These are phyloP conservation scores for Colletotrichum spinosum DNA, from an alignment of 2,329 filamentous ascomycete species.

Conservation along the genomic window DNA sequence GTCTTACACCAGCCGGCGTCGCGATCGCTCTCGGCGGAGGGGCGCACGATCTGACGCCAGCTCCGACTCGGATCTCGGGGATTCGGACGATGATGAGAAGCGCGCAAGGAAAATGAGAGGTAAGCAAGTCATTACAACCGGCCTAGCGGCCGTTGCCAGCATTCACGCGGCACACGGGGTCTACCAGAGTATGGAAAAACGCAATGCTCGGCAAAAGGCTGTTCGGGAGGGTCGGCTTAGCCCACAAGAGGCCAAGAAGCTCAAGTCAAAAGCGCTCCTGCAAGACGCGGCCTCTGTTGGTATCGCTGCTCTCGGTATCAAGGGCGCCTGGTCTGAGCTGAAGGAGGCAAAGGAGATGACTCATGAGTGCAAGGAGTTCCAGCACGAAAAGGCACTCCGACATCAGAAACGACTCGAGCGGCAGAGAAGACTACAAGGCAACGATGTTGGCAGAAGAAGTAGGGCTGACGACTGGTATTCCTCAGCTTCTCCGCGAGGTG, in stretches of 20 bases:
- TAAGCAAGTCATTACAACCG: constrained; percentile 70
- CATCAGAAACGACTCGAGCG: constrained; percentile 60
- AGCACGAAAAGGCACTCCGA: constrained; percentile 60
- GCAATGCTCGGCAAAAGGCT: constrained; percentile 63
- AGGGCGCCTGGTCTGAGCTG: constrained; percentile 66
- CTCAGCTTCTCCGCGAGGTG: constrained; percentile 51
- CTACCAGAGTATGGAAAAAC: constrained; percentile 69
- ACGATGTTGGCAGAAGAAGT: constrained; percentile 48
- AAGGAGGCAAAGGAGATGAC: constrained; percentile 65
- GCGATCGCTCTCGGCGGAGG: constrained; percentile 48
- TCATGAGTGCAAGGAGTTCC: constrained; percentile 62
- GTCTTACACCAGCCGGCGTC: constrained; percentile 53
- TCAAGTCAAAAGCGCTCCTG: constrained; percentile 67
- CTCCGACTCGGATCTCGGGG: constrained; percentile 67
- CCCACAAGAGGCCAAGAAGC: constrained; percentile 63
- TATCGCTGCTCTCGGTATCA: constrained; percentile 68
- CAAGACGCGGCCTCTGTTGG: constrained; percentile 70
- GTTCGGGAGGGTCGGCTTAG: constrained; percentile 66
- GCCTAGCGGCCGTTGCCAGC: constrained; percentile 68
- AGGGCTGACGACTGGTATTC: constrained; percentile 59
- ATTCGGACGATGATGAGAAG: constrained; percentile 68
- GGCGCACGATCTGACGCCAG: constrained; percentile 58
- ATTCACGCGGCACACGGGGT: constrained; percentile 71
- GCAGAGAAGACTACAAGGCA: constrained; percentile 44
- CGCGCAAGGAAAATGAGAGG: constrained; percentile 68